A percentile compares a stretch with the other conserved stretches of the same genome.
Conservation (phyloP, 345 rosid species). For the Pistacia vera region DNA sequence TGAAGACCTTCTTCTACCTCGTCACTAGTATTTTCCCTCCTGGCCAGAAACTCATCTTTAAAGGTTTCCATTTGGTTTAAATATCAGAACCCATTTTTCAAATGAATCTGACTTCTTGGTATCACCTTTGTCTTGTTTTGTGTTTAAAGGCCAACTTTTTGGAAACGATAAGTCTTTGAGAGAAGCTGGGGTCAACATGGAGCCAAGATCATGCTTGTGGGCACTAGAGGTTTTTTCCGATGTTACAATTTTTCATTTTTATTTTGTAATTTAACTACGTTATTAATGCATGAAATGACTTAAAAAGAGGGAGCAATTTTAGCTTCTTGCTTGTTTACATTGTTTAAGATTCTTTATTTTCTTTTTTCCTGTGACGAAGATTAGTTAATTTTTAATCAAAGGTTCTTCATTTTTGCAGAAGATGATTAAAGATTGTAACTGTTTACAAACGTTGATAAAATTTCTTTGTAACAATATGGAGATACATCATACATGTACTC, state of each 20-base stretch:
- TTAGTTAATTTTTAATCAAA: too few species aligned
- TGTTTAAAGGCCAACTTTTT: conserved; percentile 66
- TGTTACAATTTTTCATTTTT: conserved; percentile 47
- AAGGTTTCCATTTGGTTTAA: conserved; percentile 43
- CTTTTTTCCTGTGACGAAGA: too few species aligned
- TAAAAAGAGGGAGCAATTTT: background rate
- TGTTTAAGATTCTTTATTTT: too few species aligned
- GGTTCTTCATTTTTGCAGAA: background rate
- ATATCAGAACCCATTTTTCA: conserved; percentile 6
- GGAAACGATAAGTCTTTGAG: conserved; percentile 63
- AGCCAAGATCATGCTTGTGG: conserved; percentile 88
- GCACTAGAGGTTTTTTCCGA: conserved; percentile 86
- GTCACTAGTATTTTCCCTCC: conserved; percentile 93
- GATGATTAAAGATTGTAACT: background rate
- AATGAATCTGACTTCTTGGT: background rate
- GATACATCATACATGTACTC: background rate
- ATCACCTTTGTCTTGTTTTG: background rate
- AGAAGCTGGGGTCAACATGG: conserved; percentile 64
- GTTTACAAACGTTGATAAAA: background rate
- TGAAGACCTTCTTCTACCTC: conserved; percentile 74
- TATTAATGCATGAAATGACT: too few species aligned
- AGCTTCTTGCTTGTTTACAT: too few species aligned
- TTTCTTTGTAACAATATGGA: too few species aligned
- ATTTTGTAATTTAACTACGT: too few species aligned
- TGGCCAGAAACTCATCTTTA: conserved; percentile 88